Evolutionary conservation across 768 basidiomycete species (phyloP), one percentile per base, ranked within the genome.

Genomic region (Leccinum aurantiacum): DNA sequence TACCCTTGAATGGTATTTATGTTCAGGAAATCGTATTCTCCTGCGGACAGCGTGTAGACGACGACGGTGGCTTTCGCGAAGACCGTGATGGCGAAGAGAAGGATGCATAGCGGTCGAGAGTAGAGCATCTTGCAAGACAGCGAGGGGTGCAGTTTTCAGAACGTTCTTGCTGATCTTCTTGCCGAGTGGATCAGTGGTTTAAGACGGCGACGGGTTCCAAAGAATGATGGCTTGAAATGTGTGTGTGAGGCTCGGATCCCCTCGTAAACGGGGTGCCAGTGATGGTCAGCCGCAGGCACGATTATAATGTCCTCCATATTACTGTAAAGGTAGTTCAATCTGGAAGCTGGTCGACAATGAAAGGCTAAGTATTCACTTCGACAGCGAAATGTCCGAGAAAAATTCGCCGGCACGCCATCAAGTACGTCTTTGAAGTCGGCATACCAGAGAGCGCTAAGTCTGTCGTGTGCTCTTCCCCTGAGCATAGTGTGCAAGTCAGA

Each of bases 1-100:
- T 65, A 71, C n/a, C 59, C 60, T 49, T 72, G 64, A 6, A 41
- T 53, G 46, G 65, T 63, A 3, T 56, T 65, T 69, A 59, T 59
- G 35, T 31, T 54, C 47, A 64, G 35, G 11, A 60, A 57, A 29
- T 59, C 65, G 52, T 59, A 61, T 5, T 67, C 67, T 19, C 71
- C 61, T 25, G 54, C 65, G 2, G 65, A 71, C 31, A 67, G 31
- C 63, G 64, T 67, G 60, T 60, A 62, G 52, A 61, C 27, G 58
- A 69, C 3, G 52, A 65, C 61, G 51, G 59, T 19, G 35, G 53
- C 55, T 44, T 65, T 72, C 48, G 64, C 63, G 57, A 71, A 38
- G 59, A 69, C 51, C 71, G 58, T 61, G 57, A 61, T 2, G 31
- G 58, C 29, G 6, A 62, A 56, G 44, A 64, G 67, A 53, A 65